Base-by-base conservation (phyloP, 2,329 filamentous ascomycete genomes). In the Clarireedia sp. region DNA sequence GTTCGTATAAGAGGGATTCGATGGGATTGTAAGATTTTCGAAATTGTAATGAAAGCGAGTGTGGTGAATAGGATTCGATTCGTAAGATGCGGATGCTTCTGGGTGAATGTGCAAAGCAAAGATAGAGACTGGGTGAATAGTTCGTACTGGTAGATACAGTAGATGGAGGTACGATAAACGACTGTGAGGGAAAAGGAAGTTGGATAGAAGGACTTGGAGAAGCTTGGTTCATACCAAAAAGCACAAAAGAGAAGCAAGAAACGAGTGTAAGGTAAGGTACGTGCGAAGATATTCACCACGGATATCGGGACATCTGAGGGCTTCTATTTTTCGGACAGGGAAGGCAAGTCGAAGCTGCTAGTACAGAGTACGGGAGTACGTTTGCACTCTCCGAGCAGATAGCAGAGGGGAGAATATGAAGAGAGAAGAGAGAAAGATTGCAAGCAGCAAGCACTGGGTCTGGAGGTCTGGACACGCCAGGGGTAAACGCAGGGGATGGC, bases 391-490 rank as follows among this genome's bases (percentile, higher is more conserved):
- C n/a, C n/a, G n/a, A 33, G 29, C 10, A 33, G 29, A 49, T 40
- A 17, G n/a, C n/a, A n/a, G n/a, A n/a, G n/a, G n/a, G n/a, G 26
- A 8, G 49, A 45, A 29, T 16, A 17, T 41, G n/a, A 19, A 44
- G 48, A 37, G 24, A 47, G 38, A 41, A 8, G 29, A 19, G 24
- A 43, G 36, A 36, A 33, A 51, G 26, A 46, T 46, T 46, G 17
- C 7, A 21, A 10, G 38, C 17, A 26, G 17, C 7, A 21, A 10
- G 5, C 24, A 5, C 45, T n/a, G 40, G 19, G 41, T 36, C 7
- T 52, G 26, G 19, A 26, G 47, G 50, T 52, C 50, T 52, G 50
- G 50, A 47, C 45, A 37, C 50, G 12, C n/a, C 50, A 47, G 41
- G 50, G 50, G 50, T 6, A 36, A 24, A 16, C 21, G 19, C 50